Conservation (phyloP, 768 basidiomycete species). For the Leccinum subtestaceum region DNA sequence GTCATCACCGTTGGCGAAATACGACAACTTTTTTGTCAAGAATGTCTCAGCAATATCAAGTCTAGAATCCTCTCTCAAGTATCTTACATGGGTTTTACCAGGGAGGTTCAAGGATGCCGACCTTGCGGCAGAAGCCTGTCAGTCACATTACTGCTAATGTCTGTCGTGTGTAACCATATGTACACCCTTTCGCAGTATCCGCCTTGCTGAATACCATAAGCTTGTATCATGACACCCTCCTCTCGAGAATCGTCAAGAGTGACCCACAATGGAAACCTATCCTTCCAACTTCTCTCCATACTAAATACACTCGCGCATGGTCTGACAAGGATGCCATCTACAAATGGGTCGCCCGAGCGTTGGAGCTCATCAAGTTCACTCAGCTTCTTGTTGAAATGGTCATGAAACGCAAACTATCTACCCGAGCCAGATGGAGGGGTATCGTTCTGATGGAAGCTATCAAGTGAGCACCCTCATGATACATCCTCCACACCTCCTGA, state of each 20-base stretch:
- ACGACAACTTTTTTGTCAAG: slow-evolving; percentile 79
- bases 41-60: slow-evolving; percentile 84
- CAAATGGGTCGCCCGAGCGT: slow-evolving; percentile 71
- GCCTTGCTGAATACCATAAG: slow-evolving; percentile 84
- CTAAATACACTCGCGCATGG: slow-evolving; percentile 91
- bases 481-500: slow-evolving; percentile 3
- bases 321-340: slow-evolving; percentile 65
- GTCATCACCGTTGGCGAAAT: slow-evolving; percentile 64
- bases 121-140: slow-evolving; percentile 89
- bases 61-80: slow-evolving; percentile 86
- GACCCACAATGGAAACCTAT: slow-evolving; percentile 73
- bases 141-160: slow-evolving; percentile 38
- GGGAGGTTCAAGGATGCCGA: slow-evolving; percentile 98
- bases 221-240: slow-evolving; percentile 94
- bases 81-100: slow-evolving; percentile 92
- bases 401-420: slow-evolving; percentile 65
- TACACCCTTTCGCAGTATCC: slow-evolving; percentile 56
- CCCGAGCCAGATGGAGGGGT: slow-evolving; percentile 67
- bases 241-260: slow-evolving; percentile 59
- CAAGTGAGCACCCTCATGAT: slow-evolving; percentile 57
- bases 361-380: slow-evolving; percentile 76
- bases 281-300: slow-evolving; percentile 73
- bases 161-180: slow-evolving; percentile 16
- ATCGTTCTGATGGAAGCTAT: slow-evolving; percentile 75
- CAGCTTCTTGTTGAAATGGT: slow-evolving; percentile 92